Evolutionary conservation across 371 early-diverging fungal species (phyloP).

Genomic region (Mucor mucedo): DNA sequence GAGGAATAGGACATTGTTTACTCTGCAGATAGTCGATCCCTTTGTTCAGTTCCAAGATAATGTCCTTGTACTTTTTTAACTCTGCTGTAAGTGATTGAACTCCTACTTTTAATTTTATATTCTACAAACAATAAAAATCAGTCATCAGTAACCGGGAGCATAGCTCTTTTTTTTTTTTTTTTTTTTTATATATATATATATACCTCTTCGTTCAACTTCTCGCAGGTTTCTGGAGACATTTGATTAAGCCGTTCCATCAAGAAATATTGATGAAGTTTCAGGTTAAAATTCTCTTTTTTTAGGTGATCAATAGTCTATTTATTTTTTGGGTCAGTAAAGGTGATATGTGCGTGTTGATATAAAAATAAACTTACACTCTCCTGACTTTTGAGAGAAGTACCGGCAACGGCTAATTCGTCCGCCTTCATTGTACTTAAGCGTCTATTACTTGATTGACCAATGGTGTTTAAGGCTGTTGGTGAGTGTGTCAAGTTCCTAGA

Average conservation of each 20-base stretch:
- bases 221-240: conserved; percentile 63
- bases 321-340: conserved; percentile 4
- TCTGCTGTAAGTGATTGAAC: conserved; percentile 53
- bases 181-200: too few species aligned
- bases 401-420: conserved; percentile 6
- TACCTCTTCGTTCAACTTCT: conserved; percentile 64
- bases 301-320: conserved; percentile 68
- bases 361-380: conserved; percentile 56
- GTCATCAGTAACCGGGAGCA: not conserved
- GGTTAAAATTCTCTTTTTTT: conserved; percentile 72
- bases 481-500: conserved; percentile 5
- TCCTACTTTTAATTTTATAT: conserved; percentile 59
- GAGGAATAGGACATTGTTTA: conserved; percentile 51
- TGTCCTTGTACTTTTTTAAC: conserved; percentile 55
- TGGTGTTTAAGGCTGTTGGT: conserved; percentile 9
- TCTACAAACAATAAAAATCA: conserved; percentile 35
- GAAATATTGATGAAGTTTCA: conserved; percentile 72
- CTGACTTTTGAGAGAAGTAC: conserved; percentile 64
- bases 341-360: not conserved
- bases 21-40: conserved; percentile 56
- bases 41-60: conserved; percentile 48
- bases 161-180: not conserved
- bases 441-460: not conserved
- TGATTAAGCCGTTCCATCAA: conserved; percentile 65
- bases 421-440: not conserved